A percentile compares a stretch with the other conserved stretches of the same genome.
These are phyloP conservation scores for Apiospora pterosperma DNA, from an alignment of 2,329 filamentous ascomycete species.

Conservation along the genomic window DNA sequence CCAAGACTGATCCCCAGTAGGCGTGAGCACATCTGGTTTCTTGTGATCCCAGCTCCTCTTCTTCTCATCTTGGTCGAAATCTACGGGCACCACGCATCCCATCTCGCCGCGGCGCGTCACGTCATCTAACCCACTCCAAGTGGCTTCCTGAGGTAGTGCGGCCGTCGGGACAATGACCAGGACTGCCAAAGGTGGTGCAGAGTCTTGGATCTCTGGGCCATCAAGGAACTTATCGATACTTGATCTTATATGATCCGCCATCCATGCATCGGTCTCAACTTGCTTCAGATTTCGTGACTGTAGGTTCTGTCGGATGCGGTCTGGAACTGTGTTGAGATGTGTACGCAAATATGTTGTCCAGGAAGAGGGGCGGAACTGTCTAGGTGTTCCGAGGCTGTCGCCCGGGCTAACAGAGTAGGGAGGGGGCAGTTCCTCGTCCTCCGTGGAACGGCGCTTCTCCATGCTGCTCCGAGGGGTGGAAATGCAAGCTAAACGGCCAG, in stretches of 20 bases:
- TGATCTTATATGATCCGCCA: slow-evolving; percentile 37
- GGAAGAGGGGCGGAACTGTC: slow-evolving; percentile 11
- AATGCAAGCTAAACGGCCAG: background rate
- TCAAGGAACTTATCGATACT: slow-evolving; percentile 39
- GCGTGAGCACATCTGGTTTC: slow-evolving; percentile 1
- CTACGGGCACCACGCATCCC: slow-evolving; percentile 19
- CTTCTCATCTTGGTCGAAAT: background rate
- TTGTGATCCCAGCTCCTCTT: background rate
- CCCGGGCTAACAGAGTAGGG: slow-evolving; percentile 19
- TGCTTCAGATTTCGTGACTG: slow-evolving; percentile 29
- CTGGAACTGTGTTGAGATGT: slow-evolving; percentile 34
- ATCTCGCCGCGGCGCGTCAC: slow-evolving; percentile 24
- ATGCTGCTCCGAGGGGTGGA: slow-evolving; percentile 5
- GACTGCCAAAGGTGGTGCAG: slow-evolving; percentile 32
- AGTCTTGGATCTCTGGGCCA: slow-evolving; percentile 30
- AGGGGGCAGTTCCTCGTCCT: slow-evolving; percentile 11
- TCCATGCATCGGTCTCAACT: slow-evolving; percentile 33
- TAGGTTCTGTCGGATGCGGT: slow-evolving; percentile 32
- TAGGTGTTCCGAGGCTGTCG: background rate
- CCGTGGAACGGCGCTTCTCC: slow-evolving; percentile 9
- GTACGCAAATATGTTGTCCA: slow-evolving; percentile 22
- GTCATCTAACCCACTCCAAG: slow-evolving; percentile 24
- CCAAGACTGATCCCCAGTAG: slow-evolving; percentile 13
- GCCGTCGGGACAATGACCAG: slow-evolving; percentile 42
- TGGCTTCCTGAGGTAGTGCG: slow-evolving; percentile 30